Percentiles rank a stretch among this genome's conserved stretches.
These are phyloP conservation scores for Xylaria telfairii DNA, from an alignment of 495 filamentous ascomycete species.

Conservation along the genomic window DNA sequence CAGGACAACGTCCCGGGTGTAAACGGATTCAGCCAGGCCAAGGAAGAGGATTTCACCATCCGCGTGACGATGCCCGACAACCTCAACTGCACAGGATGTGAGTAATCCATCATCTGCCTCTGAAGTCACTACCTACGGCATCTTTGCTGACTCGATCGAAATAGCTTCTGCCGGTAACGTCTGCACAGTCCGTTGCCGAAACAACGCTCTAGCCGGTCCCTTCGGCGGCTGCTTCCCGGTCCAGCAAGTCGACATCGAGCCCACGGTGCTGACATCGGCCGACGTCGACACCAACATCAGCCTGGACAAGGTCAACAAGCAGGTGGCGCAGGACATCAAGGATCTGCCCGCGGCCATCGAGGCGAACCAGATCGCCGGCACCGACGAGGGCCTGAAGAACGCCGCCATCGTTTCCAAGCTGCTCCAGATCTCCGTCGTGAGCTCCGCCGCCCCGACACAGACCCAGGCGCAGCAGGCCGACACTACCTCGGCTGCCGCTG, in stretches of 20 bases:
- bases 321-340: slow-evolving; percentile 42
- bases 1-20: slow-evolving; percentile 53
- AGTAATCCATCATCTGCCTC: slow-evolving; percentile 21
- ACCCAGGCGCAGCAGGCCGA: background rate
- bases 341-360: slow-evolving; percentile 45
- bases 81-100: slow-evolving; percentile 48
- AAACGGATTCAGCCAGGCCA: slow-evolving; percentile 55
- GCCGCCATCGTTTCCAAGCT: slow-evolving; percentile 21
- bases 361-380: slow-evolving; percentile 31
- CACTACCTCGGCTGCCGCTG: slow-evolving; percentile 22
- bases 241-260: slow-evolving; percentile 47
- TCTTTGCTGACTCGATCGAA: background rate
- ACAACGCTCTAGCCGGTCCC: slow-evolving; percentile 61
- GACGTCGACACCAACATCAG: slow-evolving; percentile 41
- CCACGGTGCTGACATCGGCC: slow-evolving; percentile 42
- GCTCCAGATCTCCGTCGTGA: slow-evolving; percentile 21
- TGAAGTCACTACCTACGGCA: no score
- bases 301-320: slow-evolving; percentile 34
- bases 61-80: slow-evolving; percentile 51
- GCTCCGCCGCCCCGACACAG: slow-evolving; percentile 7
- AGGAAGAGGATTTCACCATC: slow-evolving; percentile 53
- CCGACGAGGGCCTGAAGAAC: slow-evolving; percentile 14
- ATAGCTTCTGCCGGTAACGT: slow-evolving; percentile 56
- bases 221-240: slow-evolving; percentile 60
- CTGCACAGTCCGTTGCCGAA: slow-evolving; percentile 63